Conservation (phyloP, 306 rosid genomes). For the Vigna mungo region DNA sequence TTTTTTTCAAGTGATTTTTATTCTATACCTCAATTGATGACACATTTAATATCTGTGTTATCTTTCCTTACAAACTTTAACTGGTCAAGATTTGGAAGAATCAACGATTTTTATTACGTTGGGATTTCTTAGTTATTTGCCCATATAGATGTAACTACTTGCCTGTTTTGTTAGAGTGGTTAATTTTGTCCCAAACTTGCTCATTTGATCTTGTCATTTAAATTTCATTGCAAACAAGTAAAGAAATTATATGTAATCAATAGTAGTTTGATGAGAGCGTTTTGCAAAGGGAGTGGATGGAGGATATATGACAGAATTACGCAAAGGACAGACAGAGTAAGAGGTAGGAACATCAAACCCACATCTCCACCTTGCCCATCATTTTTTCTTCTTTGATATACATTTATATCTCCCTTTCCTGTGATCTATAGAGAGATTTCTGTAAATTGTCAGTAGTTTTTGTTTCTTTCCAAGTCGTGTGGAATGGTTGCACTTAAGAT, state of each 20-base stretch:
- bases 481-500: constrained; percentile 38
- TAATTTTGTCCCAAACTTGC: constrained; percentile 35
- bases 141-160: constrained; percentile 27
- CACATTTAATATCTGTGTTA: constrained; percentile 17
- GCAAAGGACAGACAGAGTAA: constrained; percentile 28
- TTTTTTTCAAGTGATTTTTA: background rate
- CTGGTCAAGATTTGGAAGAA: constrained; percentile 25
- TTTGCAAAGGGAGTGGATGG: constrained; percentile 56
- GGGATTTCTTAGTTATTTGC: background rate
- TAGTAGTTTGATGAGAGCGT: constrained; percentile 44
- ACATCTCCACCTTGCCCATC: constrained; percentile 29
- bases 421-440: constrained; percentile 42
- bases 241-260: constrained; percentile 33
- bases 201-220: constrained; percentile 5
- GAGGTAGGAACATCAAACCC: constrained; percentile 31
- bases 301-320: constrained; percentile 31
- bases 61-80: constrained; percentile 13
- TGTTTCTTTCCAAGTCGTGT: constrained; percentile 43
- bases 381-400: constrained; percentile 20
- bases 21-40: constrained; percentile 18
- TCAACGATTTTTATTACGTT: constrained; percentile 11
- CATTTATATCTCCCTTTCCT: constrained; percentile 31
- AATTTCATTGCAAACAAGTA: constrained; percentile 7
- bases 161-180: constrained; percentile 16
- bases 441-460: constrained; percentile 26